phyloP scores from a whole-genome alignment of 2,329 filamentous ascomycete genomes.

The Talaromyces sp. region DNA sequence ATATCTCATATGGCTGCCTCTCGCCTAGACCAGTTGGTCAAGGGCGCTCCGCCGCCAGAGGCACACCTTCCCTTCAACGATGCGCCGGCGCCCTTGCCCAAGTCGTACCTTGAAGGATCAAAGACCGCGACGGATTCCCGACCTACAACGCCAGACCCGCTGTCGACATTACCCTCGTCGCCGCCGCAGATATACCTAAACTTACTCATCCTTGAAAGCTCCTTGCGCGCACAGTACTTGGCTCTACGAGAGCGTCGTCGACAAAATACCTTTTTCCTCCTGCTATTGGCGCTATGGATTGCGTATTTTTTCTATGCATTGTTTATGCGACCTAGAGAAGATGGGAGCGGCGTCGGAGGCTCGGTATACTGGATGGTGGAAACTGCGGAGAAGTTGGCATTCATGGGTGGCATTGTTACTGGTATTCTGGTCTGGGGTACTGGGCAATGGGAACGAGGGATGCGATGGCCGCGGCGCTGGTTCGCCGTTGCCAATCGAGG shows the following conservation, averaged over 20 bases:
- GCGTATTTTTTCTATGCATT: slow-evolving; percentile 83
- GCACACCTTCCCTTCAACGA: slow-evolving; percentile 48
- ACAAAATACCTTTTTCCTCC: slow-evolving; percentile 89
- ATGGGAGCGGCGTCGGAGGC: slow-evolving; percentile 85
- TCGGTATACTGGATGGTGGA: slow-evolving; percentile 97
- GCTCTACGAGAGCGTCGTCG: slow-evolving; percentile 82
- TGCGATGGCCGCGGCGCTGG: slow-evolving; percentile 92
- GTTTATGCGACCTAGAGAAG: slow-evolving; percentile 93
- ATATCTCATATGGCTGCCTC: slow-evolving; percentile 56
- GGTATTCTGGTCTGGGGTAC: slow-evolving; percentile 87
- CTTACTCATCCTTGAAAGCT: slow-evolving; percentile 92
- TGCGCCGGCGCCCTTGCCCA: slow-evolving; percentile 41
- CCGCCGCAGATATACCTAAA: slow-evolving; percentile 98
- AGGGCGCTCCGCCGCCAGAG: slow-evolving; percentile 73
- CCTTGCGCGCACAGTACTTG: slow-evolving; percentile 87
- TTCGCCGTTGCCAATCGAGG: slow-evolving; percentile 86
- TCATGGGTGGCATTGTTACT: slow-evolving; percentile 87
- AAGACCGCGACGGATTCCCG: slow-evolving; percentile 46
- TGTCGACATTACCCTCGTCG: slow-evolving; percentile 79
- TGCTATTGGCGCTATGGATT: slow-evolving; percentile 77
- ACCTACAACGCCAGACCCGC: slow-evolving; percentile 61
- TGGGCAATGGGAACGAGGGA: slow-evolving; percentile 92
- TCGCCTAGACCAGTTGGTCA: slow-evolving; percentile 82
- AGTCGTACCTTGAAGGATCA: slow-evolving; percentile 23
- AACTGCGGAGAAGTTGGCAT: slow-evolving; percentile 82